Percentiles rank a stretch among this genome's conserved stretches.
Conservation (phyloP, 2,329 filamentous ascomycete genomes). For the Fusarium sp. region DNA sequence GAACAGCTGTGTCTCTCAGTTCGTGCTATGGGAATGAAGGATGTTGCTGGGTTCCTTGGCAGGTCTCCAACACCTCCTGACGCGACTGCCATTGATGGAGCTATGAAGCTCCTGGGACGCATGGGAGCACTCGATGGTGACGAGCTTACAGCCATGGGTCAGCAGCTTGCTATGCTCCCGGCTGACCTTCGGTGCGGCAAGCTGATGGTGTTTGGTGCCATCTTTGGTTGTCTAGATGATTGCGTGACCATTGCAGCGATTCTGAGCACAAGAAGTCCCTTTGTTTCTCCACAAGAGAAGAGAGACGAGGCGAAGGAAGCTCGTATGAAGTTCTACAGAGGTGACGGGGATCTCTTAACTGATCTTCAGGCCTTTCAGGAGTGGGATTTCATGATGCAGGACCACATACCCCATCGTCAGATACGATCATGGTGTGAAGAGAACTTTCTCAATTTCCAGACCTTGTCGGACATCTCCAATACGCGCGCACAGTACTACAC, state of each 20-base stretch:
- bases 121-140: constrained; percentile 91
- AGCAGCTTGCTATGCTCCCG: constrained; percentile 93
- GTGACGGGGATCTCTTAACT: constrained; percentile 88
- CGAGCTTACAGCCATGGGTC: constrained; percentile 87
- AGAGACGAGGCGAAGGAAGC: constrained; percentile 84
- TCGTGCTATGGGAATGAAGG: constrained; percentile 89
- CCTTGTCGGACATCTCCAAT: constrained; percentile 86
- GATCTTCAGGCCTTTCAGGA: constrained; percentile 85
- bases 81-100: constrained; percentile 84
- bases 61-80: constrained; percentile 91
- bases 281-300: constrained; percentile 83
- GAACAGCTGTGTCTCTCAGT: constrained; percentile 96
- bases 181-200: constrained; percentile 93
- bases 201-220: constrained; percentile 92
- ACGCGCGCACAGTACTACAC: constrained; percentile 87
- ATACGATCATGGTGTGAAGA: constrained; percentile 82
- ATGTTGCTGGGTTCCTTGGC: constrained; percentile 82
- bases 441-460: constrained; percentile 85
- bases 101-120: constrained; percentile 77
- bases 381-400: constrained; percentile 75
- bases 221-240: constrained; percentile 91
- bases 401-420: constrained; percentile 67
- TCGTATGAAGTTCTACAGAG: constrained; percentile 75
- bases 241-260: constrained; percentile 91
- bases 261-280: constrained; percentile 88